Conservation (phyloP, 106 monocot species). For the Amphibolis antarctica region DNA sequence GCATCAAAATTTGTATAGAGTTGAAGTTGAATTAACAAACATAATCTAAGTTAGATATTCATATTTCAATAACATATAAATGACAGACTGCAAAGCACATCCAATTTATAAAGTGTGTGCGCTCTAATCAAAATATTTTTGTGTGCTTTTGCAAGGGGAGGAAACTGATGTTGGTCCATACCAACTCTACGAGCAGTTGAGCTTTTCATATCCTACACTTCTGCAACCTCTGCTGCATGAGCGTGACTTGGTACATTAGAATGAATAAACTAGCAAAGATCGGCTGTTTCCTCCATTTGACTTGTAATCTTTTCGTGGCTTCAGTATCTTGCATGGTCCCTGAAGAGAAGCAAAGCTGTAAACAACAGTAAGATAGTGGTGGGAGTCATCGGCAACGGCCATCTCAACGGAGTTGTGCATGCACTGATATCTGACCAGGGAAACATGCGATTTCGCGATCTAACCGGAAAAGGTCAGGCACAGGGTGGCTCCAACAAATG, state of each 20-base stretch:
- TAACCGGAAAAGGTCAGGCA: constrained; percentile 33
- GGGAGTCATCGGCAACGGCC: constrained; percentile 74
- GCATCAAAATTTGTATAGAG: too few species aligned
- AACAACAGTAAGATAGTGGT: constrained; percentile 56
- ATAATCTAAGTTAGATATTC: too few species aligned
- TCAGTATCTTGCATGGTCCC: constrained; percentile 88
- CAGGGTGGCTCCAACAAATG: constrained; percentile 23
- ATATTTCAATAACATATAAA: too few species aligned
- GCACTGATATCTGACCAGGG: constrained; percentile 73
- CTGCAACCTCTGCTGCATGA: constrained; percentile 83
- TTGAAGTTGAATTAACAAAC: too few species aligned
- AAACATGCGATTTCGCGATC: constrained; percentile 71
- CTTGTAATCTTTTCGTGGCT: constrained; percentile 3
- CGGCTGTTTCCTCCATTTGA: neutral
- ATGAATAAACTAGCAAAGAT: neutral
- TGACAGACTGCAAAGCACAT: too few species aligned
- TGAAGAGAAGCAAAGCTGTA: constrained; percentile 96
- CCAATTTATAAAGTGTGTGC: too few species aligned
- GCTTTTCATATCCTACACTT: constrained; percentile 72
- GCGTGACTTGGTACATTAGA: constrained; percentile 56
- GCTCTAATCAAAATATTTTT: too few species aligned
- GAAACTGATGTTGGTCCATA: constrained; percentile 45
- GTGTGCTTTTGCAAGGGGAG: constrained; percentile 34
- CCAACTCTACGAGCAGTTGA: constrained; percentile 59
- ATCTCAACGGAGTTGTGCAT: constrained; percentile 84